These are phyloP conservation scores for Fusarium liriodendri DNA, from an alignment of 2,329 filamentous ascomycete species.

Conservation along the genomic window DNA sequence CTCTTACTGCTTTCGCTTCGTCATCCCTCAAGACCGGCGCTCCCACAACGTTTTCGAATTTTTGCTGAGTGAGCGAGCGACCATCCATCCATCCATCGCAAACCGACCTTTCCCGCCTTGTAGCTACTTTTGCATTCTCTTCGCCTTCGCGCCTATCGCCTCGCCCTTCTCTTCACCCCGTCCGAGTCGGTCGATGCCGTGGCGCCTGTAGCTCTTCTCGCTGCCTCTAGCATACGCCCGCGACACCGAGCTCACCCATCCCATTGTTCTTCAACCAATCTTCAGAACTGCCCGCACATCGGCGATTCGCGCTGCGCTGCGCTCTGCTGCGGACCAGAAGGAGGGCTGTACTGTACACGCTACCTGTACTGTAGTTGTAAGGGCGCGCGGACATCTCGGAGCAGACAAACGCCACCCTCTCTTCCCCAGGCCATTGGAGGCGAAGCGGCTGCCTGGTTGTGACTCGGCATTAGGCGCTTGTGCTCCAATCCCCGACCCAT, in stretches of 20 bases:
- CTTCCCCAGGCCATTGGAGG: neutral
- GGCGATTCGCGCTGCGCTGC: constrained; percentile 3
- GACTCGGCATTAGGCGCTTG: constrained; percentile 14
- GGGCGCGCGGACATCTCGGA: constrained; percentile 32
- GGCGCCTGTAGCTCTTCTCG: constrained; percentile 1
- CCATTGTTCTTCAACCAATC: neutral
- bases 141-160: constrained; percentile 6
- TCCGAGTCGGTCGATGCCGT: constrained; percentile 2
- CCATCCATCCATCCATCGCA: neutral
- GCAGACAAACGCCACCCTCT: constrained; percentile 26
- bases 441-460: constrained; percentile 13
- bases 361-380: constrained; percentile 21
- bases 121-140: neutral
- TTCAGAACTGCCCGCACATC: neutral
- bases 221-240: neutral
- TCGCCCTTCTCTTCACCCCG: neutral
- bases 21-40: constrained; percentile 19
- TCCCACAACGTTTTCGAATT: neutral
- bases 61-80: constrained; percentile 8
- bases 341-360: constrained; percentile 11
- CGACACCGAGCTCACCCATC: constrained; percentile 1
- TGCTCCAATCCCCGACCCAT: constrained; percentile 28
- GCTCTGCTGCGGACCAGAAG: neutral
- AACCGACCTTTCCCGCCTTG: neutral
- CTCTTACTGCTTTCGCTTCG: neutral